Percentiles rank a stretch among this genome's conserved stretches.
These are phyloP conservation scores for Debaryomyces coudertii DNA, from an alignment of 1,139 yeast genomes.

Conservation along the genomic window DNA sequence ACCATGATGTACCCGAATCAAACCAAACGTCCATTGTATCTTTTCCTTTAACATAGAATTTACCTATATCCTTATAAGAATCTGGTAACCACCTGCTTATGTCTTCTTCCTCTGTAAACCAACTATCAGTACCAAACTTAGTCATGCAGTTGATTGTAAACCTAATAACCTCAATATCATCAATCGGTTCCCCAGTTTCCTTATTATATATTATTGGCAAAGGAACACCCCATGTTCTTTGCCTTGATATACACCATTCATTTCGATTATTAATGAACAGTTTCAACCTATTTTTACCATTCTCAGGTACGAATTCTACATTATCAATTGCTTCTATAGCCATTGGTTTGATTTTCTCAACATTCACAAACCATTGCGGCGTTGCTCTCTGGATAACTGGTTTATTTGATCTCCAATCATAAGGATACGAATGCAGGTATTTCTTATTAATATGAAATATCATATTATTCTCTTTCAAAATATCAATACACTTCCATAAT, in stretches of 20 bases:
- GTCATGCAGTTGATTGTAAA: constrained; percentile 57
- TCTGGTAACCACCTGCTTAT: constrained; percentile 76
- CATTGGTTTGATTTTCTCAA: constrained; percentile 65
- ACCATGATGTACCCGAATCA: constrained; percentile 96
- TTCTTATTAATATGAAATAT: constrained; percentile 50
- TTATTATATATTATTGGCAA: constrained; percentile 80
- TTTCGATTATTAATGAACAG: constrained; percentile 77
- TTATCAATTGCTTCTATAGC: constrained; percentile 62
- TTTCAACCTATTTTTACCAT: constrained; percentile 69
- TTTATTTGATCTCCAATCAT: constrained; percentile 94
- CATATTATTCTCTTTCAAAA: constrained; percentile 49
- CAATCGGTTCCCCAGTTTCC: constrained; percentile 59
- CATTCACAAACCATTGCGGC: constrained; percentile 95
- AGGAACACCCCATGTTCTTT: constrained; percentile 98
- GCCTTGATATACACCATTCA: constrained; percentile 98
- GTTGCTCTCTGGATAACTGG: constrained; percentile 96
- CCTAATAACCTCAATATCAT: constrained; percentile 54
- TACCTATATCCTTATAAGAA: constrained; percentile 35
- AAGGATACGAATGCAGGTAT: constrained; percentile 86
- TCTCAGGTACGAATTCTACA: constrained; percentile 72
- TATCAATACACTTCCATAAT: constrained; percentile 34
- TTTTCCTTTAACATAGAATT: constrained; percentile 59
- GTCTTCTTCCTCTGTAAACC: constrained; percentile 67
- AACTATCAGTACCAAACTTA: constrained; percentile 68
- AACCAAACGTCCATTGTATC: constrained; percentile 99